Base-by-base conservation (phyloP, 371 early-diverging fungal species). In the Rhizopus stolonifer region DNA sequence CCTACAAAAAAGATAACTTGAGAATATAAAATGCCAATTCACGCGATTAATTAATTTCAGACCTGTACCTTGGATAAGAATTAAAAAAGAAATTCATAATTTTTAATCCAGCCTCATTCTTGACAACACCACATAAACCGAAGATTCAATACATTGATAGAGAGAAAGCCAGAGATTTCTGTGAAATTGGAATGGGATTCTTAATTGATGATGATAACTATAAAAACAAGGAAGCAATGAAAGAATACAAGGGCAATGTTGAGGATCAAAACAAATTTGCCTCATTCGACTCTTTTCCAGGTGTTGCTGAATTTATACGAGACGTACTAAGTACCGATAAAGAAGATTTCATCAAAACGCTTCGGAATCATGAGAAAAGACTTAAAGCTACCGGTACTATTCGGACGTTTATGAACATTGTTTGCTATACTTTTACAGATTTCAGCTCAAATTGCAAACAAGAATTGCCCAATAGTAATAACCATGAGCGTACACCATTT, bases 1-100 rank as follows among this genome's bases (percentile, higher is more conserved):
- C 44, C 45, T 52, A 44, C 24, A 24, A 44, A 52, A 52, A 52
- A 52, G 36, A 44, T 44, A 43, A 33, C 45, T 21, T 52, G 45
- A 52, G 44, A 40, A 51, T 31, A 51, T 51, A 18, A 51, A 51
- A 51, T 51, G 51, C 29, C 42, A 51, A 42, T 31, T 31, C 51
- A 31, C 2, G 32, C 32, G 51, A 51, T 29, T 42, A 51, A 51
- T 51, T 51, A 9, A 23, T 51, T 49, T 49, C 48, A 29, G 29
- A 29, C 29, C 29, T 29, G 10, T 29, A 29, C 10, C 29, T 29
- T 48, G 48, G 34, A 48, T 48, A 49, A 49, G 38, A 38, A 39
- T 49, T n/a, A 38, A 23, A 49, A 49, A n/a, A n/a, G 49, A 49
- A 39, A 39, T 49, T 24, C 39, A 25, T 39, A 13, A 49, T 49